Conservation (phyloP, 352 stramenopile genomes). For the Pythium aphanidermatum region DNA sequence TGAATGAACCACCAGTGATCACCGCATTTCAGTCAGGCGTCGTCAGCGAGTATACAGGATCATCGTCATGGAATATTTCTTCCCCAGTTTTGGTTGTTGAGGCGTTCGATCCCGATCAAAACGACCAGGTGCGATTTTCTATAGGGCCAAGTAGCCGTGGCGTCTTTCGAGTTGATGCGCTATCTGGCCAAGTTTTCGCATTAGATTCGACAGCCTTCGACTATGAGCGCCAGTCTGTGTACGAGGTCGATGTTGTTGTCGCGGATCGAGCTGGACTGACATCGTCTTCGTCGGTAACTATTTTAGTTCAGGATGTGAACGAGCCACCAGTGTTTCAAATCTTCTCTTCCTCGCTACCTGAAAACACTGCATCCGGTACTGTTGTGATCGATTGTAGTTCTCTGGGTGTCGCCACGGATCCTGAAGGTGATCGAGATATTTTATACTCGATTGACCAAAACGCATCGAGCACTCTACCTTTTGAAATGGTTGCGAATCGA, state of each 20-base stretch:
- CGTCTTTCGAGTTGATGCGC: constrained; percentile 37
- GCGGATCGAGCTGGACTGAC: constrained; percentile 31
- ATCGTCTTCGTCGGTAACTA: constrained; percentile 18
- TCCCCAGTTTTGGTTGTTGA: constrained; percentile 15
- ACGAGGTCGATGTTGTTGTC: constrained; percentile 8
- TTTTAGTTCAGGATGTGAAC: constrained; percentile 38
- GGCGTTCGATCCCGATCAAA: constrained; percentile 11
- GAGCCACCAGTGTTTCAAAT: constrained; percentile 33
- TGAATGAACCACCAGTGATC: constrained; percentile 40
- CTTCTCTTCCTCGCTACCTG: constrained; percentile 1
- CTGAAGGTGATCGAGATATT: constrained; percentile 17
- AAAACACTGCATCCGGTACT: constrained; percentile 19
- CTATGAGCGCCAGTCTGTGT: constrained; percentile 26
- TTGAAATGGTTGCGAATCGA: constrained; percentile 7
- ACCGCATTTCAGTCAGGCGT: constrained; percentile 20
- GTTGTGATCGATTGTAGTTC: constrained; percentile 17
- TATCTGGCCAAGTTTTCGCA: constrained; percentile 31
- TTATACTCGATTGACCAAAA: constrained; percentile 6
- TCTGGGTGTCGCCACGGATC: constrained; percentile 8
- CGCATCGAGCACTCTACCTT: constrained; percentile 2
- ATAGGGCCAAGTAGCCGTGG: too few species aligned
- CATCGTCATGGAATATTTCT: constrained; percentile 16
- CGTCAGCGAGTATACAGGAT: constrained; percentile 34
- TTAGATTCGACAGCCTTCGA: constrained; percentile 33
- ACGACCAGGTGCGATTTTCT: constrained; percentile 16